Conservation (phyloP, 2,329 filamentous ascomycete genomes). For the Pseudocercospora pini-densiflorae region DNA sequence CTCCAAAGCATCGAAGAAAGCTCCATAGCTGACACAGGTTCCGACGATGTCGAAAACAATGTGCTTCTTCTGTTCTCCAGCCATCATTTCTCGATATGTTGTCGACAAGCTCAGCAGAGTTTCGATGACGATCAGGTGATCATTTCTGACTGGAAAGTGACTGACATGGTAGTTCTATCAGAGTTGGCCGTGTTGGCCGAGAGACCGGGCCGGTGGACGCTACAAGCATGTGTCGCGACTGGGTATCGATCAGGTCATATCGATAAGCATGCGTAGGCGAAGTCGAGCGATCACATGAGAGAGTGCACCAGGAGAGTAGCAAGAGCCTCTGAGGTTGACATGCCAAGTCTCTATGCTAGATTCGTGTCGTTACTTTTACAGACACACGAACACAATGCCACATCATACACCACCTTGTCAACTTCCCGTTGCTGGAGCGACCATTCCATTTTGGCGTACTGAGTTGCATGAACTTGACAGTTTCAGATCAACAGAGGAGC, state of each 20-base stretch:
- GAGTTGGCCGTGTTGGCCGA: slow-evolving; percentile 1
- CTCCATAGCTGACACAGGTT: slow-evolving; percentile 52
- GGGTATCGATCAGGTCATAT: neutral
- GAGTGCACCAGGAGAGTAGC: too few species aligned
- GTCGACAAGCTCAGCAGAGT: neutral
- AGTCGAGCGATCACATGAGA: neutral
- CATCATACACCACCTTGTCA: slow-evolving; percentile 11
- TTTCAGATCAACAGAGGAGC: slow-evolving; percentile 64
- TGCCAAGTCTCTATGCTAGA: neutral
- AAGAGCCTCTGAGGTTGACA: neutral
- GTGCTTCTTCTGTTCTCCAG: slow-evolving; percentile 12
- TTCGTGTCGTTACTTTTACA: neutral
- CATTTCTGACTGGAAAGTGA: neutral
- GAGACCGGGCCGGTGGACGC: neutral
- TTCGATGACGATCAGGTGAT: neutral
- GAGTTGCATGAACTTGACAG: slow-evolving; percentile 49
- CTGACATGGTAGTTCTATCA: neutral
- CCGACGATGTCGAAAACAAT: slow-evolving; percentile 51
- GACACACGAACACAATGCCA: neutral
- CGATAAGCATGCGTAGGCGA: neutral
- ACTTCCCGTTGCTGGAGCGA: slow-evolving; percentile 26
- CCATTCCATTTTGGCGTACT: slow-evolving; percentile 49
- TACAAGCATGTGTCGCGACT: neutral
- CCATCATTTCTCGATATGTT: neutral
- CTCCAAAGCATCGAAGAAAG: slow-evolving; percentile 48